Percentiles rank a stretch among this genome's conserved stretches.
Evolutionary conservation across 257 asterid species (phyloP).

Genomic region (Handroanthus guayacan): DNA sequence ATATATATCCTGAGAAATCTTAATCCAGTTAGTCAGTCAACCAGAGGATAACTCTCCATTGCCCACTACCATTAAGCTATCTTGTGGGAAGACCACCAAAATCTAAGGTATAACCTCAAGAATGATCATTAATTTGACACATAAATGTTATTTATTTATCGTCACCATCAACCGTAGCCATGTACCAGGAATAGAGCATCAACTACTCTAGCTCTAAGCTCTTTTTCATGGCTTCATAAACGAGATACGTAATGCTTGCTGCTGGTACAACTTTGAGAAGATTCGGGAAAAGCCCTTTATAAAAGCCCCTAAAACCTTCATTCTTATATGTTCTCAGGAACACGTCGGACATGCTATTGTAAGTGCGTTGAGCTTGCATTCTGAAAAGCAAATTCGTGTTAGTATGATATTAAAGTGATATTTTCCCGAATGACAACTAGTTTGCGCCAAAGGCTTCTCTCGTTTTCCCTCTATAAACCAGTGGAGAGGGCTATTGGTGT

Average conservation of each 20-base stretch:
- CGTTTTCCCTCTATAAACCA: not conserved
- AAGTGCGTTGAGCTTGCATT: conserved; percentile 90
- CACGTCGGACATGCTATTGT: conserved; percentile 76
- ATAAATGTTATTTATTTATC: conserved; percentile 46
- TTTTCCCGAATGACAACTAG: not conserved
- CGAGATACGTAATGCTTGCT: conserved; percentile 94
- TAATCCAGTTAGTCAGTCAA: conserved; percentile 49
- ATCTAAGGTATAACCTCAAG: conserved; percentile 48
- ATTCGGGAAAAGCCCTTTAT: conserved; percentile 93
- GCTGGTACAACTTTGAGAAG: conserved; percentile 95
- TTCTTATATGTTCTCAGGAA: conserved; percentile 63
- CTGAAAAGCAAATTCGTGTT: conserved; percentile 48
- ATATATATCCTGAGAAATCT: conserved; percentile 40
- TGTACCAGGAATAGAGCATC: conserved; percentile 34
- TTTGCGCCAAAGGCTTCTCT: no score
- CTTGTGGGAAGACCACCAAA: conserved; percentile 50
- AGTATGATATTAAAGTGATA: conserved; percentile 11
- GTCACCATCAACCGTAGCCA: conserved; percentile 45
- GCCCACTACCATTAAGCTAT: conserved; percentile 37
- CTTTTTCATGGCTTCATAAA: conserved; percentile 95
- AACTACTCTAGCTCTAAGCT: conserved; percentile 71
- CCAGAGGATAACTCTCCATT: conserved; percentile 39
- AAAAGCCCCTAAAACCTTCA: conserved; percentile 90
- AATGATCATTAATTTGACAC: conserved; percentile 48
- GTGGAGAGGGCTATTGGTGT: conserved; percentile 4